Evolutionary conservation across 2,329 filamentous ascomycete genomes (phyloP).

Genomic region (Alternaria sp.): DNA sequence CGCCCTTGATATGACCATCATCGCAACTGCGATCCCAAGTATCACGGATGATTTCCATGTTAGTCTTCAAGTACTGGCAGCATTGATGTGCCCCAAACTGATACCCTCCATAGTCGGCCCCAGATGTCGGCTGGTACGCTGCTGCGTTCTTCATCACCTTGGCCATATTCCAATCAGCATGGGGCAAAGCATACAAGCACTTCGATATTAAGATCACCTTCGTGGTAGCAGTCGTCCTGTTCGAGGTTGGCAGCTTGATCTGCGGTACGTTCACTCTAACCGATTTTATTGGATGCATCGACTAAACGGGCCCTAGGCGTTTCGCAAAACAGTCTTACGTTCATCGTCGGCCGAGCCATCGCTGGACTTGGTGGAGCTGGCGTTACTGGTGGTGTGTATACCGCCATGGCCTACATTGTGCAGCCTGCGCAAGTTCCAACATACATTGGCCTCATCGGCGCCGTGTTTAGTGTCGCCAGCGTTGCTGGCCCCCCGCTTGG

Average conservation of each 20-base stretch:
- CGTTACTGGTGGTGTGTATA: conserved; percentile 41
- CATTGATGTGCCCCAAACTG: too few species aligned
- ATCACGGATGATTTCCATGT: conserved; percentile 36
- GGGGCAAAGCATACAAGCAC: conserved; percentile 48
- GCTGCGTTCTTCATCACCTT: conserved; percentile 3
- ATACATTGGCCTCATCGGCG: conserved; percentile 47
- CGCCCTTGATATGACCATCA: conserved; percentile 21
- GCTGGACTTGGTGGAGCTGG: conserved; percentile 48
- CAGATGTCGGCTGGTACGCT: conserved; percentile 34
- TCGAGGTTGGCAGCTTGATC: conserved; percentile 62
- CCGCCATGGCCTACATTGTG: conserved; percentile 53
- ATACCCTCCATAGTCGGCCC: background rate
- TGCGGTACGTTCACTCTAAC: conserved; percentile 45
- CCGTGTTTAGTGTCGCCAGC: conserved; percentile 42
- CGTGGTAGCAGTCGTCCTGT: conserved; percentile 49
- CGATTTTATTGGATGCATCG: too few species aligned
- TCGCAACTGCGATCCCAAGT: conserved; percentile 38
- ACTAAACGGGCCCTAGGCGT: conserved; percentile 12
- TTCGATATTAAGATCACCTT: conserved; percentile 50
- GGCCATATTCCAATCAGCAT: background rate
- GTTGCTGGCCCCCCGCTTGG: conserved; percentile 54
- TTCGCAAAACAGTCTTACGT: conserved; percentile 41
- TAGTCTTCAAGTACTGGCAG: conserved; percentile 6
- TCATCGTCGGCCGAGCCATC: conserved; percentile 51
- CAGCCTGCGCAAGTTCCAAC: conserved; percentile 50